Conservation (phyloP, 345 rosid species). For the Pistacia atlantica region DNA sequence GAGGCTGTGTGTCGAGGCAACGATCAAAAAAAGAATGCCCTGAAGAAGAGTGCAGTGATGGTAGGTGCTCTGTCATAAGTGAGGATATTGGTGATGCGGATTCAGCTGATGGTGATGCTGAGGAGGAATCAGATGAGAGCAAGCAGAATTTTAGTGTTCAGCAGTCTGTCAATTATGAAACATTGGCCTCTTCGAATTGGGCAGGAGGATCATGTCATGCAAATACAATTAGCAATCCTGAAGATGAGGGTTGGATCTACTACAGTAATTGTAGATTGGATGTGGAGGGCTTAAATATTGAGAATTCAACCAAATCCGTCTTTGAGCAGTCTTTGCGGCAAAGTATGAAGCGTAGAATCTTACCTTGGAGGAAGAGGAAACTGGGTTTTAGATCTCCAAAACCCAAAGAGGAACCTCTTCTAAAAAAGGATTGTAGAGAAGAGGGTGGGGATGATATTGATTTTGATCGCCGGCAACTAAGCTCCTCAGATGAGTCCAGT, state of each 20-base stretch:
- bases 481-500: conserved; percentile 60
- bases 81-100: conserved; percentile 41
- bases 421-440: conserved; percentile 50
- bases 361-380: conserved; percentile 62
- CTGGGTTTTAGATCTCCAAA: conserved; percentile 44
- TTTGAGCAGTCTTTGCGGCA: conserved; percentile 30
- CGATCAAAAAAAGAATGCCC: conserved; percentile 39
- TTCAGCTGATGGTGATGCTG: conserved; percentile 41
- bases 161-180: conserved; percentile 47
- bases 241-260: conserved; percentile 55
- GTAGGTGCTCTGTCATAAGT: conserved; percentile 26
- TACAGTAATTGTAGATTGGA: conserved; percentile 44
- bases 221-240: conserved; percentile 26
- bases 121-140: conserved; percentile 26
- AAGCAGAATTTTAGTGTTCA: conserved; percentile 34
- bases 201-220: conserved; percentile 34
- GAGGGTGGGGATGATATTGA: conserved; percentile 73
- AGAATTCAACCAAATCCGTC: conserved; percentile 29
- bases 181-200: conserved; percentile 52
- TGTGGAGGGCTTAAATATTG: conserved; percentile 34
- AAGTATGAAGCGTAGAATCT: conserved; percentile 40
- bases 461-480: conserved; percentile 61
- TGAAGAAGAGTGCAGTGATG: conserved; percentile 39
- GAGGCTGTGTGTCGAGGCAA: conserved; percentile 38
- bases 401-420: conserved; percentile 61